Evolutionary conservation across 192 early-diverging fungal species (phyloP).

Genomic region (Thamnidium elegans): DNA sequence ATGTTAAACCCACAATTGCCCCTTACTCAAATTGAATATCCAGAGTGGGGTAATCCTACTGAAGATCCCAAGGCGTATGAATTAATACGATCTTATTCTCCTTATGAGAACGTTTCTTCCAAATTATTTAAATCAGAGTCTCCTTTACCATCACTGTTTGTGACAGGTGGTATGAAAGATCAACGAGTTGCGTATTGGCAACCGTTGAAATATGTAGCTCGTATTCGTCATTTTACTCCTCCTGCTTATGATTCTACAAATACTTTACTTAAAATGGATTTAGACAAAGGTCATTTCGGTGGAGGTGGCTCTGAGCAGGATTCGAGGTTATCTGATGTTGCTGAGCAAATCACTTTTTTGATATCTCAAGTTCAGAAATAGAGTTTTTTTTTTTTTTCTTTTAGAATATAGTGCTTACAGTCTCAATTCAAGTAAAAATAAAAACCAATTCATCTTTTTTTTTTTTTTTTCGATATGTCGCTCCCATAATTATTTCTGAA

Average conservation of each 20-base stretch:
- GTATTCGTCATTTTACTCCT: conserved; percentile 41
- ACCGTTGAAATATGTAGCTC: conserved; percentile 85
- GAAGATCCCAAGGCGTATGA: conserved; percentile 50
- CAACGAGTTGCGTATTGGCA: conserved; percentile 81
- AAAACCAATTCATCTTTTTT: no score
- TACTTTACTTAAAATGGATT: conserved; percentile 45
- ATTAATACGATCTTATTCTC: conserved; percentile 58
- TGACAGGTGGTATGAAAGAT: conserved; percentile 77
- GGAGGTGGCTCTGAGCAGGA: conserved; percentile 44
- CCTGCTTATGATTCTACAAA: conserved; percentile 26
- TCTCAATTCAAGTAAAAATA: no score
- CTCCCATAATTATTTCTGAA: no score
- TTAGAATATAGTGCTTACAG: no score
- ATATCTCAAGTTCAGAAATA: conserved; percentile 42
- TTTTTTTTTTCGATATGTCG: no score
- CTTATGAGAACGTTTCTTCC: conserved; percentile 61
- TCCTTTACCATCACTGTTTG: conserved; percentile 60
- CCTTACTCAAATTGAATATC: conserved; percentile 65
- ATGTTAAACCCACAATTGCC: conserved; percentile 77
- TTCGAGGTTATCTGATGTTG: conserved; percentile 45
- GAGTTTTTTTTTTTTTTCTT: no score
- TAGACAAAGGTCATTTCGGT: conserved; percentile 55
- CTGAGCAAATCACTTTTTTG: conserved; percentile 53
- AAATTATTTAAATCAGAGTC: neutral
- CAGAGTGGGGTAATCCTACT: conserved; percentile 76